These are phyloP conservation scores for Phaeosphaeria sp. DNA, from an alignment of 2,329 filamentous ascomycete species.

Conservation along the genomic window DNA sequence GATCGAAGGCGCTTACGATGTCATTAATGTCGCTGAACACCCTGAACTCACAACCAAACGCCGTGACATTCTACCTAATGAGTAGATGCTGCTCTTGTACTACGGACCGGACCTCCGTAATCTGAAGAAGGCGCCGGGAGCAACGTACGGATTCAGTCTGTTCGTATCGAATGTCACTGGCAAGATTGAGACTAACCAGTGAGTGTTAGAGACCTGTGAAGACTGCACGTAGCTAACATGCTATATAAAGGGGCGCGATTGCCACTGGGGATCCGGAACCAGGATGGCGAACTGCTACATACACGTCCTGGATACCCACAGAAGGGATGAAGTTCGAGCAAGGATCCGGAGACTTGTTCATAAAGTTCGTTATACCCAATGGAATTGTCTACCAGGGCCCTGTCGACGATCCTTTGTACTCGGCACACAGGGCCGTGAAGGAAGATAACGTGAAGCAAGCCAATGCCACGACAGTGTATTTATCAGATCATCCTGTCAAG, in stretches of 20 bases:
- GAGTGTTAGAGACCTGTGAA: not conserved
- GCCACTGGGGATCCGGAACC: not conserved
- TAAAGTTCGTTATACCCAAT: not conserved
- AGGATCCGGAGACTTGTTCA: not conserved
- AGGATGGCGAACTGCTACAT: too few species aligned
- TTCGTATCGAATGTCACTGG: not conserved
- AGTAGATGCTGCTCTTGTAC: not conserved
- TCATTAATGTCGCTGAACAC: not conserved
- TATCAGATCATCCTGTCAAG: not conserved
- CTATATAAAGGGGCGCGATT: not conserved
- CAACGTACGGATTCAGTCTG: not conserved
- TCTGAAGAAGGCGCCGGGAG: not conserved
- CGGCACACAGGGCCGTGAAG: slow-evolving; percentile 1
- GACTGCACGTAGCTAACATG: not conserved
- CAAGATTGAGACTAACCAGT: not conserved
- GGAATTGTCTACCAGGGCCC: not conserved
- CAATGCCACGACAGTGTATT: not conserved
- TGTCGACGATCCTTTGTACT: slow-evolving; percentile 7
- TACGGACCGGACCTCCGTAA: not conserved
- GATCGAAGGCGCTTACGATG: not conserved
- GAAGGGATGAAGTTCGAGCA: not conserved
- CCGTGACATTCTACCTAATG: too few species aligned
- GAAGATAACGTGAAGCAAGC: too few species aligned
- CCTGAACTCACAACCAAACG: not conserved
- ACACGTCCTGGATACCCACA: too few species aligned